Conservation (phyloP, 2,329 filamentous ascomycete species). For the Alternaria infectoria region DNA sequence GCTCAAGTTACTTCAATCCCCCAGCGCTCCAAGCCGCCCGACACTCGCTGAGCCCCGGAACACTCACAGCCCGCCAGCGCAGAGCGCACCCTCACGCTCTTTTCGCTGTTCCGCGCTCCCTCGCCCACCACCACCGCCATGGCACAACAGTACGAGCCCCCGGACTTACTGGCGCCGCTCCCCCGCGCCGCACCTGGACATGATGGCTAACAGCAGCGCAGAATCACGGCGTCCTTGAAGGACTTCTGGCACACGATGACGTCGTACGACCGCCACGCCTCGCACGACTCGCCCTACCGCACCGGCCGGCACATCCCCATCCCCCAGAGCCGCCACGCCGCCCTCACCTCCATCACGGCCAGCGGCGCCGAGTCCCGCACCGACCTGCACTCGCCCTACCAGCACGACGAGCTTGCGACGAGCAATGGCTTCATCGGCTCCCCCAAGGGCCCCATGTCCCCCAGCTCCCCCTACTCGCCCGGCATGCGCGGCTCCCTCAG, state of each 20-base stretch:
- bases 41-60: constrained; percentile 10
- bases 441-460: constrained; percentile 62
- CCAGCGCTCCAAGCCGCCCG: neutral
- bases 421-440: constrained; percentile 67
- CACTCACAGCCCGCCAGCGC: constrained; percentile 9
- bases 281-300: constrained; percentile 90
- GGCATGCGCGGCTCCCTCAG: constrained; percentile 82
- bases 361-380: constrained; percentile 83
- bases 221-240: constrained; percentile 66
- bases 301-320: constrained; percentile 89
- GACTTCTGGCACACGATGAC: constrained; percentile 91
- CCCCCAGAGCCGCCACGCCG: constrained; percentile 78
- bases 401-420: constrained; percentile 69
- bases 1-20: neutral
- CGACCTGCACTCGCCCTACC: constrained; percentile 80
- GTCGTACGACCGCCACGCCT: constrained; percentile 82
- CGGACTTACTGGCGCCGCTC: neutral
- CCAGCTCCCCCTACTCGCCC: constrained; percentile 81
- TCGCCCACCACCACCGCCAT: constrained; percentile 30
- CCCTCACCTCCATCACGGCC: constrained; percentile 86
- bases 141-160: constrained; percentile 42
- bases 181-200: neutral
- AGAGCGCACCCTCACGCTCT: constrained; percentile 23
- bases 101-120: constrained; percentile 19
- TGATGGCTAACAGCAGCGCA: constrained; percentile 34